Percentiles rank a stretch among this genome's conserved stretches.
phyloP scores from a whole-genome alignment of 2,329 filamentous ascomycete species.

The Cladosporium oxysporum region DNA sequence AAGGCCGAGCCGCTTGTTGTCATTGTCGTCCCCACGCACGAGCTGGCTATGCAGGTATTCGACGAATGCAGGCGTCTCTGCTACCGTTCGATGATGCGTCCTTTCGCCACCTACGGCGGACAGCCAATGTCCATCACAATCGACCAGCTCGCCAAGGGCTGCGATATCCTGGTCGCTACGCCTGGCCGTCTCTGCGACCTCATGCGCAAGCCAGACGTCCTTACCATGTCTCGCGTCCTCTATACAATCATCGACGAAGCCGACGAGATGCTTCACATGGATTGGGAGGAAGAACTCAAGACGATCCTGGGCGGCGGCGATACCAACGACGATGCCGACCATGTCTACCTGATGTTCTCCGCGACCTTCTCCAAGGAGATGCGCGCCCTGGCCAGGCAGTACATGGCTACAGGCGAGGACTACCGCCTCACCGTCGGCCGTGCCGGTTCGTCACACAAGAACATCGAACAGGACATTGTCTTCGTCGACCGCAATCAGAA shows the following conservation, averaged over 20 bases:
- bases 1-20: constrained; percentile 86
- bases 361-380: constrained; percentile 86
- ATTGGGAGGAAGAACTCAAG: constrained; percentile 76
- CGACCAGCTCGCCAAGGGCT: constrained; percentile 75
- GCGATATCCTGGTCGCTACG: constrained; percentile 84
- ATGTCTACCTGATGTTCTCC: constrained; percentile 80
- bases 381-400: constrained; percentile 73
- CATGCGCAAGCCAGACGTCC: constrained; percentile 67
- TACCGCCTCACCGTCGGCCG: constrained; percentile 85
- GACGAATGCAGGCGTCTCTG: constrained; percentile 90
- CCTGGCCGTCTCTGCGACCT: constrained; percentile 86
- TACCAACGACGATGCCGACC: constrained; percentile 72
- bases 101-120: constrained; percentile 87
- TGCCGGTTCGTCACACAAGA: constrained; percentile 72
- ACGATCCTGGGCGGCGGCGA: constrained; percentile 78
- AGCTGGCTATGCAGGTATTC: constrained; percentile 92
- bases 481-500: constrained; percentile 68
- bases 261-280: constrained; percentile 78
- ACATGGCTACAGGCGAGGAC: constrained; percentile 68
- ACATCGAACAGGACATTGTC: constrained; percentile 77
- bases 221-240: constrained; percentile 75
- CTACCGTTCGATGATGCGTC: constrained; percentile 92
- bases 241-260: constrained; percentile 87
- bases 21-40: constrained; percentile 81
- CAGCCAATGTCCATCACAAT: constrained; percentile 70